These are phyloP conservation scores for Ilyonectria sp. DNA, from an alignment of 2,329 filamentous ascomycete genomes.

Conservation along the genomic window DNA sequence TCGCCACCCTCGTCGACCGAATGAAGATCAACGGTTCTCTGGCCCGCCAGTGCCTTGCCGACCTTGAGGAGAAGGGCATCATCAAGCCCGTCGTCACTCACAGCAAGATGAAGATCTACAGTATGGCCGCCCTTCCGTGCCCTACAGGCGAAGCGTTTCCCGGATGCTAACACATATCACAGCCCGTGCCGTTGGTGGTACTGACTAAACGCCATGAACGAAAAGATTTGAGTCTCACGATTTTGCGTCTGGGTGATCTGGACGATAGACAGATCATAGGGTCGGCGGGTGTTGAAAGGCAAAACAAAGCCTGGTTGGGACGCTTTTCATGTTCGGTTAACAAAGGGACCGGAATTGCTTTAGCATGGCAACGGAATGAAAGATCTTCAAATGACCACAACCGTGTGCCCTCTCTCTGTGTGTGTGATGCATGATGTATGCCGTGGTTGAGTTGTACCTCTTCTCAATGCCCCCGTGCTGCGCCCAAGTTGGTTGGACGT, in stretches of 20 bases:
- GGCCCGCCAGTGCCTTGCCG: constrained; percentile 88
- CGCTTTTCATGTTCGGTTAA: constrained; percentile 59
- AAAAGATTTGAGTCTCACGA: constrained; percentile 54
- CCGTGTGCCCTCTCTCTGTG: constrained; percentile 22
- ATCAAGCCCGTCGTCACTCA: constrained; percentile 98
- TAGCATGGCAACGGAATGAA: constrained; percentile 59
- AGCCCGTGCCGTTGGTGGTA: constrained; percentile 74
- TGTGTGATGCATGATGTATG: not conserved
- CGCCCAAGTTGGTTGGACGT: not conserved
- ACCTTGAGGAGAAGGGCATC: constrained; percentile 97
- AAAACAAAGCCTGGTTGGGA: constrained; percentile 55
- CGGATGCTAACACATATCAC: constrained; percentile 49
- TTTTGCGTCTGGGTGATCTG: constrained; percentile 57
- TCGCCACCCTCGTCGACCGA: constrained; percentile 98
- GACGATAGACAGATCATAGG: constrained; percentile 54
- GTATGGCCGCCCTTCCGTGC: constrained; percentile 60
- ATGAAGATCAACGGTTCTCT: constrained; percentile 99
- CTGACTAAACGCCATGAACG: constrained; percentile 56
- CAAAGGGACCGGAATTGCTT: constrained; percentile 57
- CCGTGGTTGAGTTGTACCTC: no score
- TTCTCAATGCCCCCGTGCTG: not conserved
- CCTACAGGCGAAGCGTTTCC: constrained; percentile 6
- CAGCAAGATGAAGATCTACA: constrained; percentile 99
- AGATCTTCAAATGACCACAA: constrained; percentile 52
- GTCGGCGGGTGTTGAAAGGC: constrained; percentile 54